Conservation (phyloP, 2,329 filamentous ascomycete species). For the Cercospora berteroae region DNA sequence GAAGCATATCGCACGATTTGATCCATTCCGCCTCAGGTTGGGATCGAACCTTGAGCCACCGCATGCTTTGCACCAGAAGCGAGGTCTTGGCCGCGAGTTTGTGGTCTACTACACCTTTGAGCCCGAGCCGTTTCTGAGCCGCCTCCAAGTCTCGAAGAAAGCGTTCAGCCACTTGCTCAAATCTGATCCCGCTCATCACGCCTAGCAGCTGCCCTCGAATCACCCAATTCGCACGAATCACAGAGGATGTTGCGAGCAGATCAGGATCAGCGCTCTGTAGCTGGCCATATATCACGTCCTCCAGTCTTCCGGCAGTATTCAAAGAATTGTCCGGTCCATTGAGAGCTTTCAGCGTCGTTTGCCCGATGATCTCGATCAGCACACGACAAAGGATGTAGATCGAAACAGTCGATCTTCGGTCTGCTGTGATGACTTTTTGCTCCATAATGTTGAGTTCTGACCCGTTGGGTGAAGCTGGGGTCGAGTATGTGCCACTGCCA, state of each 20-base stretch:
- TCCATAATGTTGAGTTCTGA: constrained; percentile 33
- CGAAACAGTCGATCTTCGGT: constrained; percentile 87
- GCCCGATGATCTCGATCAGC: constrained; percentile 87
- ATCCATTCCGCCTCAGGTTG: constrained; percentile 75
- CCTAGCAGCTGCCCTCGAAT: constrained; percentile 89
- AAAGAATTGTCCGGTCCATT: constrained; percentile 53
- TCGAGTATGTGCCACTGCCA: constrained; percentile 19
- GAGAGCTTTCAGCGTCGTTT: constrained; percentile 79
- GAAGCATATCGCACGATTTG: constrained; percentile 84
- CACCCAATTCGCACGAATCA: constrained; percentile 93
- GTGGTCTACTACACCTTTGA: constrained; percentile 65
- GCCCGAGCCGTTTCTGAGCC: constrained; percentile 70
- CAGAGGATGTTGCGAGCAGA: constrained; percentile 69
- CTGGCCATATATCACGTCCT: constrained; percentile 95
- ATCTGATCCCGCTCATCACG: constrained; percentile 94
- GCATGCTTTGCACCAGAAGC: constrained; percentile 86
- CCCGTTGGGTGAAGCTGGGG: constrained; percentile 26
- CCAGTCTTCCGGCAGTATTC: constrained; percentile 91
- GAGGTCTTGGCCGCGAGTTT: constrained; percentile 80
- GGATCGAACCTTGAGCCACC: constrained; percentile 75
- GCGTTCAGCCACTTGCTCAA: constrained; percentile 74
- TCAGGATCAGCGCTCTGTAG: constrained; percentile 85
- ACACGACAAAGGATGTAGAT: constrained; percentile 95
- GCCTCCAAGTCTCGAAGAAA: constrained; percentile 79
- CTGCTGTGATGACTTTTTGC: constrained; percentile 43